A percentile compares a stretch with the other conserved stretches of the same genome.
Evolutionary conservation across 129 eudicot species (phyloP).

Genomic region (Lactuca sativa): DNA sequence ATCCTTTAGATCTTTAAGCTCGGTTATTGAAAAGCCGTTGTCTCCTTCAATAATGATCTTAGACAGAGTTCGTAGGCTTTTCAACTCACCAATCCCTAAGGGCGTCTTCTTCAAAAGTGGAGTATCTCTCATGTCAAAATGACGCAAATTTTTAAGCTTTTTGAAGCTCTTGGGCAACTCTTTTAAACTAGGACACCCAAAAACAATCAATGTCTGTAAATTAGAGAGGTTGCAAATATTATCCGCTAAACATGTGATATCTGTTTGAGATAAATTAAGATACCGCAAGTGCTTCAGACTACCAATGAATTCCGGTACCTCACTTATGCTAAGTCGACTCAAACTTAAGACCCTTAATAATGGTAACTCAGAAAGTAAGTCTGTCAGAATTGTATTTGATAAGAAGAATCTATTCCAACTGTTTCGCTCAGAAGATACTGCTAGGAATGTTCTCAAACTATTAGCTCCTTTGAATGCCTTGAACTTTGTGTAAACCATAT

Average conservation of each 20-base stretch:
- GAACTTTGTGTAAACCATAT: slow-evolving; percentile 28
- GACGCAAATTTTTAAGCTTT: no score
- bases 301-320: slow-evolving; percentile 6
- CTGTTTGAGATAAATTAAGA: slow-evolving; percentile 22
- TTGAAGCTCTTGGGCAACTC: background rate
- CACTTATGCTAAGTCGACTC: no score
- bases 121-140: no score
- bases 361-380: background rate
- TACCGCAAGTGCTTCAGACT: slow-evolving; percentile 32
- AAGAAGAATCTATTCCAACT: slow-evolving; percentile 7
- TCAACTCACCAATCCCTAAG: no score
- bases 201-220: background rate
- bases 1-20: no score
- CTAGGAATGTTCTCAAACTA: slow-evolving; percentile 41
- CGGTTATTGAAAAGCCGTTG: no score
- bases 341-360: no score
- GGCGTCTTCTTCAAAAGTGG: no score
- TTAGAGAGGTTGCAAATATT: background rate
- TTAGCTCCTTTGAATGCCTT: slow-evolving; percentile 21
- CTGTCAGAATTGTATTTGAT: slow-evolving; percentile 20
- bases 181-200: background rate
- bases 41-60: no score
- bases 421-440: slow-evolving; percentile 20
- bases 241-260: background rate
- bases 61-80: no score